Percentiles rank a stretch among this genome's conserved stretches.
Conservation (phyloP, 768 basidiomycete genomes). For the Naganishia vaughanmartiniae region DNA sequence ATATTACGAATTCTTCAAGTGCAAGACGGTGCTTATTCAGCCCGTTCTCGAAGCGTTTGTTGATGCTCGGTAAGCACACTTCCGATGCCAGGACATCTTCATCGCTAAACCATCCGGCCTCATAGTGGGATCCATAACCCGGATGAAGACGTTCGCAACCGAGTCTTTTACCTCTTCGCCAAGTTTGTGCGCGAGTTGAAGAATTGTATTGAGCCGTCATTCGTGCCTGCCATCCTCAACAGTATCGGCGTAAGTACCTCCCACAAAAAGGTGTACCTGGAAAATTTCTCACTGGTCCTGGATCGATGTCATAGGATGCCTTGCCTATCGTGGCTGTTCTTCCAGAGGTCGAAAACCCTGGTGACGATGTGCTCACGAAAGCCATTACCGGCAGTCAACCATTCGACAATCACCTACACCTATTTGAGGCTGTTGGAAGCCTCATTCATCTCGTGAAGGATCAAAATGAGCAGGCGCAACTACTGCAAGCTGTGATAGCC, state of each 20-base stretch:
- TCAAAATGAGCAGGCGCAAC: constrained; percentile 63
- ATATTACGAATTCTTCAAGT: constrained; percentile 94
- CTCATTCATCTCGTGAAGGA: constrained; percentile 73
- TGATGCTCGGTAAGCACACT: constrained; percentile 64
- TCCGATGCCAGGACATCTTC: neutral
- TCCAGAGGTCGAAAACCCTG: constrained; percentile 70
- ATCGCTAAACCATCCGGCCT: neutral
- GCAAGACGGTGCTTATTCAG: constrained; percentile 80
- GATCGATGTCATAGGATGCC: constrained; percentile 60
- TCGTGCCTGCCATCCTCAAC: constrained; percentile 68
- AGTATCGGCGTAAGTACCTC: constrained; percentile 51
- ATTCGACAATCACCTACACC: constrained; percentile 87
- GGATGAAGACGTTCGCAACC: constrained; percentile 65
- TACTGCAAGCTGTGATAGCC: constrained; percentile 70
- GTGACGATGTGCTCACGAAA: constrained; percentile 68
- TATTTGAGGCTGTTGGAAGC: constrained; percentile 87
- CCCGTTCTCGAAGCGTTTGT: constrained; percentile 86
- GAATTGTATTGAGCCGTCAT: constrained; percentile 69
- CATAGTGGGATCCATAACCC: constrained; percentile 80
- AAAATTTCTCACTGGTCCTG: constrained; percentile 51
- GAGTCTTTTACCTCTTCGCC: constrained; percentile 88
- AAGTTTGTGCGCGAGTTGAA: constrained; percentile 82
- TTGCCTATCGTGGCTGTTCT: constrained; percentile 71
- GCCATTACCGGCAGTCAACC: constrained; percentile 68
- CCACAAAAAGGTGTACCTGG: constrained; percentile 48